Conservation (phyloP, 495 filamentous ascomycete species). For the Ramalina peruviana region DNA sequence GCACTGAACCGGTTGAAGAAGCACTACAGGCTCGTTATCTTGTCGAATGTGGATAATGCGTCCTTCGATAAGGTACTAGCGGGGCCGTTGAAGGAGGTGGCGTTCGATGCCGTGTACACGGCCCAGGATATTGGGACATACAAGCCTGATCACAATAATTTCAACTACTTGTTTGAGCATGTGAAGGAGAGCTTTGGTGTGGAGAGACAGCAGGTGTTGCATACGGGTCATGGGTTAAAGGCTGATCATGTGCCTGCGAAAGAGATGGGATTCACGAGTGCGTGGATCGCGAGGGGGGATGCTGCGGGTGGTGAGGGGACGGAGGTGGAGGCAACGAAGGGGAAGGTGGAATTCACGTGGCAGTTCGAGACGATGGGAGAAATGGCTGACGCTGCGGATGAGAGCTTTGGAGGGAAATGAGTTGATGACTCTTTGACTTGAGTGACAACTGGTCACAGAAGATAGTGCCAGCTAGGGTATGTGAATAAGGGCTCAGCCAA, state of each 20-base stretch:
- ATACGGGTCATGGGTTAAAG: constrained; percentile 55
- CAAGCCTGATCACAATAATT: constrained; percentile 56
- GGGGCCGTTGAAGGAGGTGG: constrained; percentile 31
- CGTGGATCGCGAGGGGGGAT: constrained; percentile 55
- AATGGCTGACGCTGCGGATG: constrained; percentile 56
- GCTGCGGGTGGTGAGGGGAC: constrained; percentile 27
- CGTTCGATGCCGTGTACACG: constrained; percentile 58
- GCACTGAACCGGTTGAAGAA: constrained; percentile 41
- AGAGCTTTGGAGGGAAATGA: constrained; percentile 9
- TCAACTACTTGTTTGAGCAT: constrained; percentile 45
- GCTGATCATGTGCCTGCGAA: constrained; percentile 61
- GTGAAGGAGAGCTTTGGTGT: constrained; percentile 42
- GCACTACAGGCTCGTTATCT: constrained; percentile 53
- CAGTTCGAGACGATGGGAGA: constrained; percentile 52
- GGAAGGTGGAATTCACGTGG: constrained; percentile 38
- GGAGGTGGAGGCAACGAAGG: constrained; percentile 24
- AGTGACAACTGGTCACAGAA: no score
- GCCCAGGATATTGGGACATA: constrained; percentile 64
- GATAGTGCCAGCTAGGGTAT: no score
- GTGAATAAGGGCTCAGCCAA: no score
- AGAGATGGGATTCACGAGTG: constrained; percentile 44
- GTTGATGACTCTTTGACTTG: no score
- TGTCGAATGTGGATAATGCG: constrained; percentile 56
- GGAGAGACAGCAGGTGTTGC: constrained; percentile 41
- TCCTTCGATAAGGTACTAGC: constrained; percentile 43